These are phyloP conservation scores for Vigna radiata DNA, from an alignment of 306 rosid species.

Conservation along the genomic window DNA sequence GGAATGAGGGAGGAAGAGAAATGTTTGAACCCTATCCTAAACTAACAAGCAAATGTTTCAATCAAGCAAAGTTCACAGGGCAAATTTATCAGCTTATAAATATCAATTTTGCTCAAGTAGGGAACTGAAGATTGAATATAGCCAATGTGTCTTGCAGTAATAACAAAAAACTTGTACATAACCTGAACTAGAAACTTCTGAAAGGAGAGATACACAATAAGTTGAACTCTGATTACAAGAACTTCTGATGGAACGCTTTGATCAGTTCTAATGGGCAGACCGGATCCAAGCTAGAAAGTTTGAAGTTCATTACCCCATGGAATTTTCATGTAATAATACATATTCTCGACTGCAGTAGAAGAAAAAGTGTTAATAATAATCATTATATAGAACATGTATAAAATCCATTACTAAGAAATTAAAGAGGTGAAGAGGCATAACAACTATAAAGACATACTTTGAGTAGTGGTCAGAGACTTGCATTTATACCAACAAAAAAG, in stretches of 20 bases:
- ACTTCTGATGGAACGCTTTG: conserved; percentile 11
- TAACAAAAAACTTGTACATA: conserved; percentile 26
- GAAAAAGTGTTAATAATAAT: background rate
- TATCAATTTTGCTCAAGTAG: background rate
- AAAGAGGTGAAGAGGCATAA: background rate
- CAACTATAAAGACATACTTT: too few relatives aligned
- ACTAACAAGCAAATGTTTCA: background rate
- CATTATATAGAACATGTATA: background rate
- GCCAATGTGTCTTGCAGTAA: background rate
- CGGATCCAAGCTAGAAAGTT: conserved; percentile 2
- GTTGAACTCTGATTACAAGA: conserved; percentile 31
- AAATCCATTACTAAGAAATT: conserved; percentile 1
- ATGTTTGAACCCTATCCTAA: background rate
- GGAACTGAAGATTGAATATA: background rate
- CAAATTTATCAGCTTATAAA: background rate
- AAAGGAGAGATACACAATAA: conserved; percentile 42
- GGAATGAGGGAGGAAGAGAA: background rate
- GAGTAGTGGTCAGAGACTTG: background rate
- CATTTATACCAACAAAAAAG: background rate
- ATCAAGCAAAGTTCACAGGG: background rate
- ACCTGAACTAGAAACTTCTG: conserved; percentile 27
- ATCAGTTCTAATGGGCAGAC: conserved; percentile 30
- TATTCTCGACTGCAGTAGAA: conserved; percentile 89
- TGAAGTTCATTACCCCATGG: conserved; percentile 48
- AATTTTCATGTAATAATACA: conserved; percentile 91